Base-by-base conservation (phyloP, 495 filamentous ascomycete species). In the Aspergillus leporis region DNA sequence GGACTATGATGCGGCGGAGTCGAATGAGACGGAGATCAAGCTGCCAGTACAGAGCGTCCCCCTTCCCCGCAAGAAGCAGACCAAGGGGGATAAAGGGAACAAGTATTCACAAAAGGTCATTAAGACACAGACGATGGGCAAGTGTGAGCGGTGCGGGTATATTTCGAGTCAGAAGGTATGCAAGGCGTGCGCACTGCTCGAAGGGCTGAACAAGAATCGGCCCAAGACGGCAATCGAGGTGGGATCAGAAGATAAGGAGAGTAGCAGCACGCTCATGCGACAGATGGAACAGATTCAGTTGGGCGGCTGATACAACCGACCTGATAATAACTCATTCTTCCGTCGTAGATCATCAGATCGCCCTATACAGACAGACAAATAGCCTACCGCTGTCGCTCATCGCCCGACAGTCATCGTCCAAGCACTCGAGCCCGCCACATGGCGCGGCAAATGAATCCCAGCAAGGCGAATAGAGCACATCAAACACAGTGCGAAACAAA, bases 151-250 rank as follows among this genome's bases (percentile, higher is more conserved):
- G 28, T 98, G 94, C 63, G 94, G 94, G 12, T 98, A 98, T 67
- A 88, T 98, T 69, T 97, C 93, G 0, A 96, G 92, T 67, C 94
- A 98, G 71, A 81, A 82, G n/a, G 83, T 97, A 43, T 98, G 94
- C 74, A 95, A 98, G 73, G 94, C 94, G 1, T 98, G 94, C 74
- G 86, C 83, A 56, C 78, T 98, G 18, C 83, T 98, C 13, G 93
- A 98, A 61, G 90, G 90, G 0, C 72, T 98, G 59, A 98, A 97
- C 67, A 95, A 93, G 77, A 96, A 90, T 65, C 76, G 92, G 34
- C 88, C 94, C 21, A 89, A 88, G 76, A 90, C 87, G 56, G 78
- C 85, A 56, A 88, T 95, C 53, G 80, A 84, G 61, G 70, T 88
- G 45, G 78, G 78, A 31, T 62, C 74, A 31, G 80, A 85, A 51